Conservation (phyloP, 2,329 filamentous ascomycete genomes). For the Chaetomium olivaceum region DNA sequence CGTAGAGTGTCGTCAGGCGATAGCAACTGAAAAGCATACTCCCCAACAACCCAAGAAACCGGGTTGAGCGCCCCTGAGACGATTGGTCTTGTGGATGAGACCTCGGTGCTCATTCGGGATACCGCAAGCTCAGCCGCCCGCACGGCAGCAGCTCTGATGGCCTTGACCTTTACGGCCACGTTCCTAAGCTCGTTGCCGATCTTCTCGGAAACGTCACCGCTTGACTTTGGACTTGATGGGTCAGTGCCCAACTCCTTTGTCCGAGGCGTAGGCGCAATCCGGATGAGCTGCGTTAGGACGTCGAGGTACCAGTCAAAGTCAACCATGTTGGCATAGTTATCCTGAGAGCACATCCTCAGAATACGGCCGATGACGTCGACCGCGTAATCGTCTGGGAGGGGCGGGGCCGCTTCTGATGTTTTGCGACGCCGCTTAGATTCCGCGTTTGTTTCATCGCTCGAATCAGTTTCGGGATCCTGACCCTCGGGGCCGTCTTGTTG, state of each 20-base stretch:
- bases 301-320: slow-evolving; percentile 99
- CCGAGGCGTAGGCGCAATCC: slow-evolving; percentile 60
- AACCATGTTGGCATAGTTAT: slow-evolving; percentile 79
- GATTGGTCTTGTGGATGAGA: slow-evolving; percentile 56
- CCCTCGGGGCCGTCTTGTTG: slow-evolving; percentile 46
- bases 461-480: slow-evolving; percentile 47
- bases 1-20: slow-evolving; percentile 72
- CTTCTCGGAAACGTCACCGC: slow-evolving; percentile 60
- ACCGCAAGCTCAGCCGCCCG: slow-evolving; percentile 79
- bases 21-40: slow-evolving; percentile 74
- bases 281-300: slow-evolving; percentile 80
- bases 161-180: slow-evolving; percentile 86
- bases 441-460: slow-evolving; percentile 48
- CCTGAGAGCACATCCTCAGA: slow-evolving; percentile 82
- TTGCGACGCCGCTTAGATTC: slow-evolving; percentile 45
- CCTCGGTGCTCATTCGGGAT: slow-evolving; percentile 55
- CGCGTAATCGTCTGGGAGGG: slow-evolving; percentile 83
- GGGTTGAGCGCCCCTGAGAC: slow-evolving; percentile 70
- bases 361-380: slow-evolving; percentile 80
- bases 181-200: slow-evolving; percentile 88
- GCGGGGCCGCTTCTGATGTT: slow-evolving; percentile 49
- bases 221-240: slow-evolving; percentile 36
- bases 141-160: slow-evolving; percentile 76
- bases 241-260: slow-evolving; percentile 42
- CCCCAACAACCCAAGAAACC: slow-evolving; percentile 82